Percentiles rank a stretch among this genome's conserved stretches.
phyloP scores from a whole-genome alignment of 495 filamentous ascomycete species.

The Cenococcum geophilum region DNA sequence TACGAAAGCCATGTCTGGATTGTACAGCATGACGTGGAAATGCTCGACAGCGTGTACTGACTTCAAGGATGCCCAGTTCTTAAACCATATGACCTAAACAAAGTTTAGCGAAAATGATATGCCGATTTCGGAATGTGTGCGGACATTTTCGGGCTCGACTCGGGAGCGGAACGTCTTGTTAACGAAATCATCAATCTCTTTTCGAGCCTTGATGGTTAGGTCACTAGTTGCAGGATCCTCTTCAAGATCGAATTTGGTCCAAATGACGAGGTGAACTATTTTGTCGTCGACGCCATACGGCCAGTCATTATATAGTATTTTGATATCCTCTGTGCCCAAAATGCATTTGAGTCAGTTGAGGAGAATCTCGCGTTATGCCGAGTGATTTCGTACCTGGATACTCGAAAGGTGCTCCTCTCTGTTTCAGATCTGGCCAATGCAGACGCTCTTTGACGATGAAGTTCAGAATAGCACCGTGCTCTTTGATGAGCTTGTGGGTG shows the following conservation, averaged over 20 bases:
- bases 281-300: conserved; percentile 71
- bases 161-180: conserved; percentile 50
- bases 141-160: conserved; percentile 45
- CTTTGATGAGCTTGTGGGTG: conserved; percentile 52
- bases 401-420: conserved; percentile 46
- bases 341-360: neutral
- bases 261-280: conserved; percentile 79
- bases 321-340: conserved; percentile 54
- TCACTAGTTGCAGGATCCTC: conserved; percentile 59
- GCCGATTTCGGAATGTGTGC: neutral
- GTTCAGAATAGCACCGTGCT: conserved; percentile 66
- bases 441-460: conserved; percentile 64
- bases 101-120: neutral
- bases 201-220: conserved; percentile 55
- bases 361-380: no score
- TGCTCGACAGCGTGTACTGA: conserved; percentile 84
- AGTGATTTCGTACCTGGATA: conserved; percentile 40
- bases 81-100: conserved; percentile 74
- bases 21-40: conserved; percentile 84
- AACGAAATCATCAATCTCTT: conserved; percentile 64
- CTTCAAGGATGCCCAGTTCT: conserved; percentile 79
- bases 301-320: conserved; percentile 83
- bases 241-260: conserved; percentile 82
- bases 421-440: conserved; percentile 52
- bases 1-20: conserved; percentile 64